A percentile compares a stretch with the other conserved stretches of the same genome.
Evolutionary conservation across 2,329 filamentous ascomycete genomes (phyloP).

Genomic region (Fonsecaea monophora): DNA sequence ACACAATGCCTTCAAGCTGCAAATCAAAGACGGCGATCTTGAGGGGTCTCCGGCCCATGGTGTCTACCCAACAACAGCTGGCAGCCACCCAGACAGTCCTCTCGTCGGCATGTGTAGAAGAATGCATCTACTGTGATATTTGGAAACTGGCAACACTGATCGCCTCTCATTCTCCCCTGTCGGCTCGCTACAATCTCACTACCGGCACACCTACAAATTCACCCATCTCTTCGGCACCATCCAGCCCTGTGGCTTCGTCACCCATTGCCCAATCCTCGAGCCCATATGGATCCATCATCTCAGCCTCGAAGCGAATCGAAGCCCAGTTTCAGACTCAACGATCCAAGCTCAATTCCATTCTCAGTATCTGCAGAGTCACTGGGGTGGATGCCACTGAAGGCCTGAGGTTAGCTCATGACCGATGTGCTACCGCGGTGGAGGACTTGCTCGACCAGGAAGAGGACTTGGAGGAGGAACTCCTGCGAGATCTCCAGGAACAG

Average conservation of each 20-base stretch:
- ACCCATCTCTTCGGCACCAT: conserved; percentile 26
- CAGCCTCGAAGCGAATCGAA: conserved; percentile 37
- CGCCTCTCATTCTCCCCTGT: conserved; percentile 36
- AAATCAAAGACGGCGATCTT: conserved; percentile 35
- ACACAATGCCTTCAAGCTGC: conserved; percentile 30
- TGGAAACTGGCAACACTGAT: conserved; percentile 40
- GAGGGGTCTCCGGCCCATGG: conserved; percentile 34
- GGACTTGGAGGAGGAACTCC: conserved; percentile 35
- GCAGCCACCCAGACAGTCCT: conserved; percentile 34
- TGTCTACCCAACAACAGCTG: conserved; percentile 28
- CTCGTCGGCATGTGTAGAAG: conserved; percentile 31
- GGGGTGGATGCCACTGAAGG: conserved; percentile 38
- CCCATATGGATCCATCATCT: conserved; percentile 29
- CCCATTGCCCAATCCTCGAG: conserved; percentile 28
- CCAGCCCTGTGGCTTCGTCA: conserved; percentile 24
- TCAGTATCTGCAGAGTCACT: conserved; percentile 40
- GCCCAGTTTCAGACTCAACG: conserved; percentile 39
- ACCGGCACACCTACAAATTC: conserved; percentile 29
- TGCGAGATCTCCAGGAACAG: conserved; percentile 30
- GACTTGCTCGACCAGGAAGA: conserved; percentile 39
- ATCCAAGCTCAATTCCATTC: conserved; percentile 36
- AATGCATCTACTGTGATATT: conserved; percentile 41
- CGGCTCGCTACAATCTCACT: conserved; percentile 34
- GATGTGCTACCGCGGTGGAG: conserved; percentile 35
- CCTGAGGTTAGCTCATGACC: conserved; percentile 36